Conservation (phyloP, 208 protist species). For the Wallacemonas sp. region DNA sequence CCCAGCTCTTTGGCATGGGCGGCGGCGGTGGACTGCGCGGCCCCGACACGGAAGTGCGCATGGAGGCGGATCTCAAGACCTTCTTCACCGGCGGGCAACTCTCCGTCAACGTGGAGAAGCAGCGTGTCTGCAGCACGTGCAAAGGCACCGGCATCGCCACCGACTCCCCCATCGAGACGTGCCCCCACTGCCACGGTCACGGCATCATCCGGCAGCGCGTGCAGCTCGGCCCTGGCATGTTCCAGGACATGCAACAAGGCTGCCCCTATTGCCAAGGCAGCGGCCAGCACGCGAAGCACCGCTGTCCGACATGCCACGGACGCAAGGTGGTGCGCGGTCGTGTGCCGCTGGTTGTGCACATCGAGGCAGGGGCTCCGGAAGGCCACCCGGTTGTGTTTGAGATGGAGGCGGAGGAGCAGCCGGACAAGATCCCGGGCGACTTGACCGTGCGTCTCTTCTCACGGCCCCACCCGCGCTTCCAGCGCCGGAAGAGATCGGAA, state of each 20-base stretch:
- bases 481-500: constrained; percentile 49
- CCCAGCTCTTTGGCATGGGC: constrained; percentile 52
- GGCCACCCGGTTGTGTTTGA: constrained; percentile 74
- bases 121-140: constrained; percentile 85
- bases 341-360: constrained; percentile 52
- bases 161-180: constrained; percentile 30
- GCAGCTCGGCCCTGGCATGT: constrained; percentile 72
- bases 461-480: constrained; percentile 72
- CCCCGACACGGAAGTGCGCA: constrained; percentile 67
- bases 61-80: constrained; percentile 88
- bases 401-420: constrained; percentile 85
- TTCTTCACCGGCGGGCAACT: constrained; percentile 92
- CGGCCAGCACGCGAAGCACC: constrained; percentile 72
- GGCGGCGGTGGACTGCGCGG: constrained; percentile 58
- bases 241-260: constrained; percentile 68
- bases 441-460: constrained; percentile 60
- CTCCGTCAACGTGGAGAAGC: constrained; percentile 78
- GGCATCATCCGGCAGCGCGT: constrained; percentile 72
- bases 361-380: constrained; percentile 77
- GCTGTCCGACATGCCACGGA: constrained; percentile 80
- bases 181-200: constrained; percentile 57
- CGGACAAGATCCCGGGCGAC: constrained; percentile 83
- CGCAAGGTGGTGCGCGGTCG: constrained; percentile 53
- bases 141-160: constrained; percentile 57
- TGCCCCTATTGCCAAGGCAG: constrained; percentile 89